These are phyloP conservation scores for Pseudopithomyces maydicus DNA, from an alignment of 2,329 filamentous ascomycete species.

Conservation along the genomic window DNA sequence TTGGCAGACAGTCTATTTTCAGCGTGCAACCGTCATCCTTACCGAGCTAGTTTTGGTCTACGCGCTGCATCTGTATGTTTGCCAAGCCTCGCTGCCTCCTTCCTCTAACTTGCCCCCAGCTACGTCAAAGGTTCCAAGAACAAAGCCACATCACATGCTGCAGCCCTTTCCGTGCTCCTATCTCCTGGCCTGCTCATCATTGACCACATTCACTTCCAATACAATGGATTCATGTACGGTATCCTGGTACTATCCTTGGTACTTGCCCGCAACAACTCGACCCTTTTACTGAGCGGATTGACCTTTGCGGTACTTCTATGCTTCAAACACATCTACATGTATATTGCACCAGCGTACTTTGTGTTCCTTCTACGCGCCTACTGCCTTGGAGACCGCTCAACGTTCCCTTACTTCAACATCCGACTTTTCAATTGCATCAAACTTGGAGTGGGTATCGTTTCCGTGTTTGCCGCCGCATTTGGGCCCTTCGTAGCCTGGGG, in stretches of 20 bases:
- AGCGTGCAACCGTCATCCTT: slow-evolving; percentile 82
- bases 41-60: slow-evolving; percentile 85
- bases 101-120: slow-evolving; percentile 50
- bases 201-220: slow-evolving; percentile 98
- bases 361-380: slow-evolving; percentile 89
- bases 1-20: slow-evolving; percentile 94
- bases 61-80: slow-evolving; percentile 73
- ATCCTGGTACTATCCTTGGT: slow-evolving; percentile 86
- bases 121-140: slow-evolving; percentile 76
- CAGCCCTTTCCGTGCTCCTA: slow-evolving; percentile 84
- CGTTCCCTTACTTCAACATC: slow-evolving; percentile 70
- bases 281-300: slow-evolving; percentile 77
- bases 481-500: slow-evolving; percentile 83
- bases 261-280: slow-evolving; percentile 75
- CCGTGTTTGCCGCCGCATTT: slow-evolving; percentile 80
- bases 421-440: slow-evolving; percentile 81
- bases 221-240: slow-evolving; percentile 96
- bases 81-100: background rate
- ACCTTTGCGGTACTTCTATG: slow-evolving; percentile 85
- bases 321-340: slow-evolving; percentile 98
- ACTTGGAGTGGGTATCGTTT: slow-evolving; percentile 73
- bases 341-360: slow-evolving; percentile 94
- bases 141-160: slow-evolving; percentile 81
- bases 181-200: slow-evolving; percentile 95
- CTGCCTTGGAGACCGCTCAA: slow-evolving; percentile 77